A percentile compares a stretch with the other conserved stretches of the same genome.
These are phyloP conservation scores for Coccomyxa sp. DNA, from an alignment of 139 green algal genomes.

Conservation along the genomic window DNA sequence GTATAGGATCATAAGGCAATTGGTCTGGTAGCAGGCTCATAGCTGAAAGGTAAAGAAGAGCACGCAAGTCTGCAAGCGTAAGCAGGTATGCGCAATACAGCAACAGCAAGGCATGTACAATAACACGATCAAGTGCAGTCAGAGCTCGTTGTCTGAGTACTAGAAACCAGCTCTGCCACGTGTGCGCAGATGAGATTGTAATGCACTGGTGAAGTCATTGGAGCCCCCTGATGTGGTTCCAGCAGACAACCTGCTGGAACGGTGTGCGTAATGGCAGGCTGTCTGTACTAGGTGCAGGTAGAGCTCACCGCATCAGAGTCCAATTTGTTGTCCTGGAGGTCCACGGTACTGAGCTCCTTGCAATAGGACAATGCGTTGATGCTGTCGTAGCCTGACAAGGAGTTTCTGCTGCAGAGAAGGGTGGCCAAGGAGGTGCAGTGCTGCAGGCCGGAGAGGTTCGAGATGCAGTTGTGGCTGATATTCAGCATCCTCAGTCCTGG, in stretches of 20 bases:
- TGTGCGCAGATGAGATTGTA: no score
- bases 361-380: slow-evolving; percentile 28
- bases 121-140: no score
- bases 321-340: slow-evolving; percentile 79
- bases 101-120: no score
- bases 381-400: no score
- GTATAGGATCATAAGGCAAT: no score
- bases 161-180: no score
- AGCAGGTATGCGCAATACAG: no score
- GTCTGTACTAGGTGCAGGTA: not conserved
- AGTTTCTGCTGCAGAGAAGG: slow-evolving; percentile 5
- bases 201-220: no score
- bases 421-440: slow-evolving; percentile 11
- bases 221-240: not conserved
- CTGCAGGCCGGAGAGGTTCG: slow-evolving; percentile 25
- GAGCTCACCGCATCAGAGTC: slow-evolving; percentile 12
- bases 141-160: no score
- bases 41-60: no score
- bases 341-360: slow-evolving; percentile 52
- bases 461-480: slow-evolving; percentile 72
- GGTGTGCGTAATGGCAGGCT: not conserved
- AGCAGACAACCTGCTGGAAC: not conserved
- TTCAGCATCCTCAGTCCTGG: slow-evolving; percentile 73
- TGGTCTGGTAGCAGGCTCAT: no score
- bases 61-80: no score